phyloP scores from a whole-genome alignment of 805 yeast genomes.

The Hanseniaspora mollemarum region DNA sequence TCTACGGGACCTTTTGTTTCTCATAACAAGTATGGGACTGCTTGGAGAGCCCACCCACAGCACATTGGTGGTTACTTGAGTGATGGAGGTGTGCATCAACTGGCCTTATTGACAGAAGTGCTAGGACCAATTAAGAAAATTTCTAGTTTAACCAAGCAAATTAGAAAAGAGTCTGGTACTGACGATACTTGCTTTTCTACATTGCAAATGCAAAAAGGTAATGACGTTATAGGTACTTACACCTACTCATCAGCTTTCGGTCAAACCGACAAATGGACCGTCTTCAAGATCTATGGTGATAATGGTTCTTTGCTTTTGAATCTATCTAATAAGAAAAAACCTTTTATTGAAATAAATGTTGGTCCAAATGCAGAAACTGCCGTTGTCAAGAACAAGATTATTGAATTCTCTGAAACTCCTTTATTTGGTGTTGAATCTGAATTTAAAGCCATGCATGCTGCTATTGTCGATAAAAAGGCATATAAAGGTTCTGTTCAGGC shows the following conservation, averaged over 20 bases:
- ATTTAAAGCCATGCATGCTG: slow-evolving; percentile 45
- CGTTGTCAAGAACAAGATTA: slow-evolving; percentile 25
- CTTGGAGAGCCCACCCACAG: slow-evolving; percentile 84
- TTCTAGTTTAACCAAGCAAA: slow-evolving; percentile 67
- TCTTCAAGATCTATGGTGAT: slow-evolving; percentile 63
- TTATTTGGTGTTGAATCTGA: slow-evolving; percentile 50
- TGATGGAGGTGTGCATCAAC: slow-evolving; percentile 95
- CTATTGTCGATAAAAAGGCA: slow-evolving; percentile 56
- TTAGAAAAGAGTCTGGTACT: slow-evolving; percentile 64
- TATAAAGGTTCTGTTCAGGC: slow-evolving; percentile 54
- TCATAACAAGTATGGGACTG: slow-evolving; percentile 51
- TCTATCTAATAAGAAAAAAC: slow-evolving; percentile 38
- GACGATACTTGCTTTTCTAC: slow-evolving; percentile 73
- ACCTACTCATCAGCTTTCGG: slow-evolving; percentile 83
- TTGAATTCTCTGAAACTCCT: slow-evolving; percentile 33
- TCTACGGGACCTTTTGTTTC: slow-evolving; percentile 63
- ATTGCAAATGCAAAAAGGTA: slow-evolving; percentile 41
- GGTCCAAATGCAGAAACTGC: slow-evolving; percentile 26
- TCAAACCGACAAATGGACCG: slow-evolving; percentile 57
- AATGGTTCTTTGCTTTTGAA: slow-evolving; percentile 65
- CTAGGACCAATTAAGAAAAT: slow-evolving; percentile 63
- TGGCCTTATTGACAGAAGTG: slow-evolving; percentile 73
- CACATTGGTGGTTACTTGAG: slow-evolving; percentile 87
- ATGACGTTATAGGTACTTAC: slow-evolving; percentile 65
- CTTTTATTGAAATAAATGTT: slow-evolving; percentile 29